A percentile compares a stretch with the other conserved stretches of the same genome.
These are phyloP conservation scores for Colletotrichum sp. DNA, from an alignment of 2,329 filamentous ascomycete species.

Conservation along the genomic window DNA sequence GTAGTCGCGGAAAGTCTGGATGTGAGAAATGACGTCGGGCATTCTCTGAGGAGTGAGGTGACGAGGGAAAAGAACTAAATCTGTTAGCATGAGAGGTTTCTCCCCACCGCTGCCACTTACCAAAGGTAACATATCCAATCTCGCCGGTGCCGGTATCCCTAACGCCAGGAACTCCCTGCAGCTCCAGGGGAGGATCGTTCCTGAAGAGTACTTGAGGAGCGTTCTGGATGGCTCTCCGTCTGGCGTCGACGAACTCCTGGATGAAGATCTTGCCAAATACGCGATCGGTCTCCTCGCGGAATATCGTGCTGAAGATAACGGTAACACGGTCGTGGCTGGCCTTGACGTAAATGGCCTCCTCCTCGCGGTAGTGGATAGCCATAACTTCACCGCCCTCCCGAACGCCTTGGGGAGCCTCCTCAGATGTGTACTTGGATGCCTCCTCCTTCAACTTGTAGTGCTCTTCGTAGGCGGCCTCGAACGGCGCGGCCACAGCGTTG, in stretches of 20 bases:
- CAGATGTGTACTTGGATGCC: slow-evolving; percentile 89
- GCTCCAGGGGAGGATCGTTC: slow-evolving; percentile 90
- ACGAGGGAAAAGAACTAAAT: slow-evolving; percentile 86
- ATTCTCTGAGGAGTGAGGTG: slow-evolving; percentile 91
- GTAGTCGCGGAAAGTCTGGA: slow-evolving; percentile 99
- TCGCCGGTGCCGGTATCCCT: slow-evolving; percentile 78
- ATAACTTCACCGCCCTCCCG: slow-evolving; percentile 90
- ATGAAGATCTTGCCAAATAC: slow-evolving; percentile 99
- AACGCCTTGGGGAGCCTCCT: slow-evolving; percentile 91
- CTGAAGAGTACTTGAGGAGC: slow-evolving; percentile 96
- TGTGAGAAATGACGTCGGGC: slow-evolving; percentile 96
- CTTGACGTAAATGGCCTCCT: slow-evolving; percentile 99
- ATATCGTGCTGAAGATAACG: slow-evolving; percentile 98
- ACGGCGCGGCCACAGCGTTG: slow-evolving; percentile 98
- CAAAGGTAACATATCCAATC: slow-evolving; percentile 97
- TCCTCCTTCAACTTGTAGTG: slow-evolving; percentile 86
- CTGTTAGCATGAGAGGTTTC: slow-evolving; percentile 19
- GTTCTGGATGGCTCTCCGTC: slow-evolving; percentile 95
- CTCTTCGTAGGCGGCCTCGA: slow-evolving; percentile 95
- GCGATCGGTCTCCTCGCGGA: slow-evolving; percentile 95
- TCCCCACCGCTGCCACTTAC: slow-evolving; percentile 53
- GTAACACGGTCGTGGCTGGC: slow-evolving; percentile 97
- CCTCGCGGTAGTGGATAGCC: slow-evolving; percentile 97
- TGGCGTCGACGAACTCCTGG: slow-evolving; percentile 97
- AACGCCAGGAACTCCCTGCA: slow-evolving; percentile 87